A percentile compares a stretch with the other conserved stretches of the same genome.
These are phyloP conservation scores for Termitomyces sp. DNA, from an alignment of 768 basidiomycete genomes.

Conservation along the genomic window DNA sequence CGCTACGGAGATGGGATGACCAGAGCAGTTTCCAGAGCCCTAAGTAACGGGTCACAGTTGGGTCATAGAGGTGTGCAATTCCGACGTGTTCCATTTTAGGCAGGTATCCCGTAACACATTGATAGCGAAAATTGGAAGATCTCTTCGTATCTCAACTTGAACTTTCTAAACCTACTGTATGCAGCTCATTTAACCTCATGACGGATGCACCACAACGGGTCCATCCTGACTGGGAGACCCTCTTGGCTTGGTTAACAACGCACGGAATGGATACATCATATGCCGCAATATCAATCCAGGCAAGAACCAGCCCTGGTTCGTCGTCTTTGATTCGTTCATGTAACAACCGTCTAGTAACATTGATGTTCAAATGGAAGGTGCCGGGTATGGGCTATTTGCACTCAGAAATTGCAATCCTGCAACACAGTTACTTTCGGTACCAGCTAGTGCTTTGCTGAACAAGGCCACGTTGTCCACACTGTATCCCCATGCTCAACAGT, in stretches of 20 bases:
- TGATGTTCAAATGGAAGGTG: conserved; percentile 28
- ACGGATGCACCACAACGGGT: neutral
- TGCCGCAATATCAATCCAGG: conserved; percentile 42
- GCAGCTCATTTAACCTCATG: neutral
- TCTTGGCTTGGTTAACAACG: conserved; percentile 47
- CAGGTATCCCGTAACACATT: no score
- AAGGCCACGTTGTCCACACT: conserved; percentile 54
- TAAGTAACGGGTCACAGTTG: no score
- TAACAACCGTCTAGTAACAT: neutral
- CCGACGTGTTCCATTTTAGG: no score
- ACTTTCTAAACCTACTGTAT: no score
- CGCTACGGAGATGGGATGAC: no score
- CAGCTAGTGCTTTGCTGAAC: conserved; percentile 69
- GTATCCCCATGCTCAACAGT: conserved; percentile 38
- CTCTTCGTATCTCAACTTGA: no score
- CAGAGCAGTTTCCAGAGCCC: no score
- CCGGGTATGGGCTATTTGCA: conserved; percentile 70
- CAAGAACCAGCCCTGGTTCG: conserved; percentile 47
- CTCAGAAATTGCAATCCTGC: conserved; percentile 35
- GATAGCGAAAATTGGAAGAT: neutral
- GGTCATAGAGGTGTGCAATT: no score
- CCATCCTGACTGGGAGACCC: conserved; percentile 37
- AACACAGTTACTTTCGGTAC: conserved; percentile 62
- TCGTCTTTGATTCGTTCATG: conserved; percentile 6
- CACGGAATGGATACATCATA: conserved; percentile 40